Evolutionary conservation across 2,329 filamentous ascomycete genomes (phyloP), one percentile per base, ranked within the genome.

Genomic region (Neopestalotiopsis clavispora): DNA sequence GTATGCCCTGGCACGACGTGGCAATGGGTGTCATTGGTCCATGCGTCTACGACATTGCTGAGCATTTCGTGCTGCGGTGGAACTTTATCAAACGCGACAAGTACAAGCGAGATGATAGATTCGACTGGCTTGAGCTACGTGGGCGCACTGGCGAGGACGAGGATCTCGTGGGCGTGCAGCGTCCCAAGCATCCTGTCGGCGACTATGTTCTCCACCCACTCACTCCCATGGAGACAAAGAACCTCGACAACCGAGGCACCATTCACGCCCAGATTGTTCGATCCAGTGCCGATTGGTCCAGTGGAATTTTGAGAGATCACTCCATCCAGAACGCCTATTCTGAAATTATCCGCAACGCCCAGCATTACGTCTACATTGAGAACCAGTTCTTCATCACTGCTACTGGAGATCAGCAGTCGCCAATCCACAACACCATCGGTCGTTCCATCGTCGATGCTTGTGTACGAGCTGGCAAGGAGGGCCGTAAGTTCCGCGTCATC

Each of bases 381-480:
- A 98, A 98, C 76, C 96, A 99, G 76, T 98, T 98, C 84, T 99
- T 98, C 85, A 98, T 97, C 77, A 97, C 94, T 1, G 93, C 96
- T 0, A 98, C 95, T 0, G 94, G 94, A 9, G 91, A 96, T n/a
- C 81, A 97, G 45, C 95, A 98, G 78, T 83, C 86, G 0, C 95
- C 95, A 0, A 89, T 98, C 30, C 90, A 94, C 79, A 99, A 99
- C 78, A 92, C 90, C 20, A 92, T 99, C 66, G 96, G 96, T 13
- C 86, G 86, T 7, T 91, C 96, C 2, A 97, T 99, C 67, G 96
- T 98, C 2, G 94, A 99, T 68, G 95, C 95, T 0, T 91, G 94
- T 32, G 89, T 98, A 3, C 87, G 88, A 42, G 95, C 96, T 4
- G 90, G 87, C 6, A 92, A 95, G 76, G 94, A 97, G 77, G 89